Evolutionary conservation across 2,329 filamentous ascomycete genomes (phyloP).

Genomic region (Alternaria sp.): DNA sequence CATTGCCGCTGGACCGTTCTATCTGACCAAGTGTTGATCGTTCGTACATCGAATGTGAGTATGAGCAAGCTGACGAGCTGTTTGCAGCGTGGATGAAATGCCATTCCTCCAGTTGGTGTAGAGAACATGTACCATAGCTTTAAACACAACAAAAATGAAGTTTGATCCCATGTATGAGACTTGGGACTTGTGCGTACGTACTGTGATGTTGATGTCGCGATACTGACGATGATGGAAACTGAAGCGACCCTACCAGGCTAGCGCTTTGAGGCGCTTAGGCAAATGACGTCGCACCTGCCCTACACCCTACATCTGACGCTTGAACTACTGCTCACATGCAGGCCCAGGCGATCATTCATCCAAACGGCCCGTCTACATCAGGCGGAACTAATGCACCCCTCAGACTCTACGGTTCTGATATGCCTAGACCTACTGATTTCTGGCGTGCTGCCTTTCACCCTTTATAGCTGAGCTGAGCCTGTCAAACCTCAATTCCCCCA

Average conservation of each 20-base stretch:
- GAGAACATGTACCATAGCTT: neutral
- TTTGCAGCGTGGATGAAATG: neutral
- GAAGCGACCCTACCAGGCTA: neutral
- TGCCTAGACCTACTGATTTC: conserved; percentile 4
- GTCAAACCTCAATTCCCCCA: conserved; percentile 3
- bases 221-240: neutral
- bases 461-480: conserved; percentile 20
- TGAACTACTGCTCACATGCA: conserved; percentile 27
- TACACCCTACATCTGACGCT: conserved; percentile 18
- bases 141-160: neutral
- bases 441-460: conserved; percentile 4
- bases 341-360: conserved; percentile 19
- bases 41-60: neutral
- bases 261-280: conserved; percentile 8
- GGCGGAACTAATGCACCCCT: conserved; percentile 34
- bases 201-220: neutral
- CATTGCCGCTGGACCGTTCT: too few species aligned
- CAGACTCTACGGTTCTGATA: conserved; percentile 13
- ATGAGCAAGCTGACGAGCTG: neutral
- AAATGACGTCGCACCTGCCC: conserved; percentile 19
- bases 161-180: neutral
- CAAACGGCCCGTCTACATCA: conserved; percentile 30
- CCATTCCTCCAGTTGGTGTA: neutral
- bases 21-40: neutral
- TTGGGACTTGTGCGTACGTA: neutral